A percentile compares a stretch with the other conserved stretches of the same genome.
Evolutionary conservation across 148 eudicot genomes (phyloP).

Genomic region (Amaranthus cruentus): DNA sequence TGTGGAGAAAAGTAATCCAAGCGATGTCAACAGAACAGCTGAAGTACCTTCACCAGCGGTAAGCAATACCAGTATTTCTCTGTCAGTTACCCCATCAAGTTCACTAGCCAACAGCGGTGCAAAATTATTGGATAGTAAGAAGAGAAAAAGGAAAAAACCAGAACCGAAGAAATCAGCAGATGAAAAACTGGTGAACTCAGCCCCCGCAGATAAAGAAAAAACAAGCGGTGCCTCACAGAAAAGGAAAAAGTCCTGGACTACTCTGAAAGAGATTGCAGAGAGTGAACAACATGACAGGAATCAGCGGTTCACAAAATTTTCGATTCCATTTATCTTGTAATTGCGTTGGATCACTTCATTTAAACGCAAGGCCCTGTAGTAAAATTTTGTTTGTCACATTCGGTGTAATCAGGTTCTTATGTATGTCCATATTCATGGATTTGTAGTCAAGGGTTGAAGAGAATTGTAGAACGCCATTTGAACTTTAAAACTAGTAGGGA

Average conservation of each 20-base stretch:
- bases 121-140: constrained; percentile 57
- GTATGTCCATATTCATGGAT: background rate
- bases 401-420: background rate
- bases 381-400: background rate
- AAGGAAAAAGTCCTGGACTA: constrained; percentile 69
- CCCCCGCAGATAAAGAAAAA: constrained; percentile 30
- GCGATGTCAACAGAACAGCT: background rate
- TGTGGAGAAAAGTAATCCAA: background rate
- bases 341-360: background rate
- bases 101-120: constrained; percentile 25
- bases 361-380: no score
- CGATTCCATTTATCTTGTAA: constrained; percentile 52
- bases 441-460: background rate
- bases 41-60: constrained; percentile 25
- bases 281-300: constrained; percentile 35
- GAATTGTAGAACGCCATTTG: background rate
- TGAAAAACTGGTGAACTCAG: constrained; percentile 30
- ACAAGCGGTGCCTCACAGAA: constrained; percentile 31
- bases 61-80: constrained; percentile 10
- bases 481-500: no score
- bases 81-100: constrained; percentile 27
- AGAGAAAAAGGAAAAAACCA: constrained; percentile 51
- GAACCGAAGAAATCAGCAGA: constrained; percentile 36
- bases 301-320: constrained; percentile 31
- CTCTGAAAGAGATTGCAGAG: constrained; percentile 71